Evolutionary conservation across 1,284 basidiomycete genomes (phyloP).

Genomic region (Sanghuangporus weigelae): DNA sequence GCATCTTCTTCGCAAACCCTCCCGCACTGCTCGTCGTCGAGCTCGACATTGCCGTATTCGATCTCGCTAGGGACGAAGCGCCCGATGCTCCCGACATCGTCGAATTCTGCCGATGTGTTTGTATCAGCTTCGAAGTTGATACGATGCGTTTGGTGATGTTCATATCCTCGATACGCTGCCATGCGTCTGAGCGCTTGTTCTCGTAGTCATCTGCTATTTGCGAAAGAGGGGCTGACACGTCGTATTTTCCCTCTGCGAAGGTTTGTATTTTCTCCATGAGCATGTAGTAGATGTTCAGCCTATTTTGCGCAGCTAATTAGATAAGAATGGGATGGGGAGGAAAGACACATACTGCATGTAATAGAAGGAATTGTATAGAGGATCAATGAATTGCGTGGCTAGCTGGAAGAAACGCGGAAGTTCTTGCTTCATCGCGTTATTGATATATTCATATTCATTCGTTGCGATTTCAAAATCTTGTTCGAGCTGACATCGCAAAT

Average conservation of each 20-base stretch:
- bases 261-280: constrained; percentile 89
- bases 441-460: constrained; percentile 96
- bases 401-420: constrained; percentile 89
- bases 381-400: constrained; percentile 88
- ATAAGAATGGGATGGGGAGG: not conserved
- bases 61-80: constrained; percentile 35
- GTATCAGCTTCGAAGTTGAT: constrained; percentile 46
- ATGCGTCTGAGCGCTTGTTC: constrained; percentile 74
- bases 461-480: constrained; percentile 96
- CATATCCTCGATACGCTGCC: constrained; percentile 70
- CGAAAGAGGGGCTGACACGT: constrained; percentile 56
- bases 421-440: constrained; percentile 88
- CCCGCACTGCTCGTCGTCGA: constrained; percentile 32
- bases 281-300: constrained; percentile 90
- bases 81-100: not conserved
- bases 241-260: constrained; percentile 84
- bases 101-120: constrained; percentile 4
- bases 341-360: constrained; percentile 88
- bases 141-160: constrained; percentile 76
- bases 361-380: constrained; percentile 96
- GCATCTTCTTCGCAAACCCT: constrained; percentile 41
- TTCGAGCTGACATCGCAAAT: constrained; percentile 56
- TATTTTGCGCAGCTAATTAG: constrained; percentile 27
- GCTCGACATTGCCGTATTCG: constrained; percentile 28
- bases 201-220: constrained; percentile 81